phyloP scores from a whole-genome alignment of 768 basidiomycete species.

The Collybia sordida region DNA sequence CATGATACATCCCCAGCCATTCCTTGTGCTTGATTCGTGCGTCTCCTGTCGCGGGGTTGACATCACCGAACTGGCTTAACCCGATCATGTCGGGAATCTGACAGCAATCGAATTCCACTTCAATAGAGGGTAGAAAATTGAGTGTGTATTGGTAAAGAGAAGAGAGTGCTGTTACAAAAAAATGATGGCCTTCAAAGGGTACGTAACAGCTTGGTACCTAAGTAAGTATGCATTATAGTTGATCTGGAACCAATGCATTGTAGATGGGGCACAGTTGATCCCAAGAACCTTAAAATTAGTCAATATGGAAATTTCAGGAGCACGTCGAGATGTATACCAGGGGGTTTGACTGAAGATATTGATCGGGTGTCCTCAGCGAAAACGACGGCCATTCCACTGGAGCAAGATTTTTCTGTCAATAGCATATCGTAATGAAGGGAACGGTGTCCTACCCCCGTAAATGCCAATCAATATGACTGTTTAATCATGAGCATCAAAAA shows the following conservation, averaged over 20 bases:
- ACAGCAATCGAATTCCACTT: no score
- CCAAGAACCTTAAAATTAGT: conserved; percentile 4
- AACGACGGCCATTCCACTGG: conserved; percentile 33
- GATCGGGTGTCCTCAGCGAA: conserved; percentile 27
- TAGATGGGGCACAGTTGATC: conserved; percentile 13
- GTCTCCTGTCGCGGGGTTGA: no score
- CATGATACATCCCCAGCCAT: no score
- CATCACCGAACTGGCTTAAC: no score
- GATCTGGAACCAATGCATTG: not conserved
- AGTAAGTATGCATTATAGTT: no score
- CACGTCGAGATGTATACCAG: not conserved
- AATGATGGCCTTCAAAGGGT: no score
- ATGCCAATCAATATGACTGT: conserved; percentile 45
- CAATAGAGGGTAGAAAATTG: no score
- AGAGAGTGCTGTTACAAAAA: no score
- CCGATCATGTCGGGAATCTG: no score
- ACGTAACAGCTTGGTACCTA: no score
- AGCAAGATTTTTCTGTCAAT: not conserved
- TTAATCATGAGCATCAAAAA: not conserved
- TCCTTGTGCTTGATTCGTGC: no score
- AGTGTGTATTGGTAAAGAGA: no score
- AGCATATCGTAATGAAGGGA: not conserved
- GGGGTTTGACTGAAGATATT: conserved; percentile 2
- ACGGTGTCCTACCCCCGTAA: conserved; percentile 28
- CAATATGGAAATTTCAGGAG: not conserved